A percentile compares a stretch with the other conserved stretches of the same genome.
Conservation (phyloP, 2,329 filamentous ascomycete species). For the Arthrobotrys sinensis region DNA sequence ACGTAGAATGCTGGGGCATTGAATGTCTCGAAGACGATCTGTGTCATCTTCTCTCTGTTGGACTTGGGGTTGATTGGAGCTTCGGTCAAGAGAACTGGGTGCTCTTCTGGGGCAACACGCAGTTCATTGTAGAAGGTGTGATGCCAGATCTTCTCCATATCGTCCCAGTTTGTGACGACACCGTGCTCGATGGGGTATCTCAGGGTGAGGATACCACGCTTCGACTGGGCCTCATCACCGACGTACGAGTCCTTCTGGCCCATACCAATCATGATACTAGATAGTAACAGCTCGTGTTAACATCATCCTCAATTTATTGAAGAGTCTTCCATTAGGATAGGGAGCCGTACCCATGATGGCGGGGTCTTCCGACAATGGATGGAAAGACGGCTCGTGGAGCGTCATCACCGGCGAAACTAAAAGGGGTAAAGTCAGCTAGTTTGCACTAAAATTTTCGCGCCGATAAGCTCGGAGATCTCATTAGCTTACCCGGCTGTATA, state of each 20-base stretch:
- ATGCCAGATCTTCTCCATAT: conserved; percentile 99
- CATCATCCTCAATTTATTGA: conserved; percentile 24
- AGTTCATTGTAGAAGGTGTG: conserved; percentile 99
- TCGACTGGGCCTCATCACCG: conserved; percentile 99
- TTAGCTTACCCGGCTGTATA: conserved; percentile 56
- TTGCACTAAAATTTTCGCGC: conserved; percentile 15
- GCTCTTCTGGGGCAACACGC: conserved; percentile 99
- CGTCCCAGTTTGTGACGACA: conserved; percentile 99
- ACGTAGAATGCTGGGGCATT: conserved; percentile 99
- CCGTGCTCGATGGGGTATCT: conserved; percentile 99
- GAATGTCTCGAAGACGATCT: conserved; percentile 99
- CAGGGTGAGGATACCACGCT: conserved; percentile 99
- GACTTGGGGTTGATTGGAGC: conserved; percentile 99
- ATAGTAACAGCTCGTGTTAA: conserved; percentile 64
- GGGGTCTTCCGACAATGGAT: conserved; percentile 99
- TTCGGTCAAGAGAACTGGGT: conserved; percentile 98
- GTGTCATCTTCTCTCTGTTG: conserved; percentile 99
- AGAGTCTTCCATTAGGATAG: conserved; percentile 58
- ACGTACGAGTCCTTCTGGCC: conserved; percentile 99
- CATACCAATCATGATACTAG: conserved; percentile 99
- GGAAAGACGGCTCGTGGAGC: conserved; percentile 99
- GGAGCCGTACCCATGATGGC: conserved; percentile 95
- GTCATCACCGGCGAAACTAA: conserved; percentile 98
- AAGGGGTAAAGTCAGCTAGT: conserved; percentile 39
- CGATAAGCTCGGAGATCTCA: conserved; percentile 14